A percentile compares a stretch with the other conserved stretches of the same genome.
phyloP scores from a whole-genome alignment of 78 protist species.

The Polysphondylium violaceum region DNA sequence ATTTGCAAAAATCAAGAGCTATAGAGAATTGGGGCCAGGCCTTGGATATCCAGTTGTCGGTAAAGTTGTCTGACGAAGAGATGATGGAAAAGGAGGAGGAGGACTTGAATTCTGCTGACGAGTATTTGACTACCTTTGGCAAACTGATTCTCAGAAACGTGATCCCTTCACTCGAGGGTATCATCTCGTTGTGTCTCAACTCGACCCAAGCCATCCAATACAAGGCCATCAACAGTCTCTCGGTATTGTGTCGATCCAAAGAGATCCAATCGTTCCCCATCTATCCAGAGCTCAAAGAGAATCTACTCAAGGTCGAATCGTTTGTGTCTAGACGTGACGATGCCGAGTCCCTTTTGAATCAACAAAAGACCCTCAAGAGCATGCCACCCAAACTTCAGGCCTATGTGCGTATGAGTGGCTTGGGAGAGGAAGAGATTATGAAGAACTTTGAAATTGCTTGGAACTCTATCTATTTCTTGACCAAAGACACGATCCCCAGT shows the following conservation, averaged over 20 bases:
- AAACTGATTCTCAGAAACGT: neutral
- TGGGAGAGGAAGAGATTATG: slow-evolving; percentile 68
- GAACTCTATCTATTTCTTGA: slow-evolving; percentile 66
- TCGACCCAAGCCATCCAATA: slow-evolving; percentile 65
- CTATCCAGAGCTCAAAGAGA: slow-evolving; percentile 11
- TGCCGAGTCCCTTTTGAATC: slow-evolving; percentile 59
- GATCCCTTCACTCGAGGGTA: slow-evolving; percentile 49
- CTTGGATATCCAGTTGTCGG: slow-evolving; percentile 45
- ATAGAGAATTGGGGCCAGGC: slow-evolving; percentile 69
- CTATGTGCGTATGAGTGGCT: slow-evolving; percentile 65
- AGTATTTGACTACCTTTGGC: slow-evolving; percentile 51
- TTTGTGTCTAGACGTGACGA: slow-evolving; percentile 64
- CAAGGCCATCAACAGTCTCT: slow-evolving; percentile 51
- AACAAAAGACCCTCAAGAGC: slow-evolving; percentile 50
- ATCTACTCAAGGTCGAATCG: slow-evolving; percentile 36
- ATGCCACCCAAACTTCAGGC: slow-evolving; percentile 80
- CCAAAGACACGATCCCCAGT: slow-evolving; percentile 67
- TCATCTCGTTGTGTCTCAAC: slow-evolving; percentile 49
- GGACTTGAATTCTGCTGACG: slow-evolving; percentile 51
- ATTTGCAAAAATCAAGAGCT: slow-evolving; percentile 11
- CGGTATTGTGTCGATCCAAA: slow-evolving; percentile 33
- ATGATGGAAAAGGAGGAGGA: slow-evolving; percentile 60
- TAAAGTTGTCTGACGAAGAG: slow-evolving; percentile 45
- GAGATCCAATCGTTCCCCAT: slow-evolving; percentile 17
- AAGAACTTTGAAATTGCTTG: slow-evolving; percentile 67